These are phyloP conservation scores for Teunomyces stri DNA, from an alignment of 805 yeast genomes.

Conservation along the genomic window DNA sequence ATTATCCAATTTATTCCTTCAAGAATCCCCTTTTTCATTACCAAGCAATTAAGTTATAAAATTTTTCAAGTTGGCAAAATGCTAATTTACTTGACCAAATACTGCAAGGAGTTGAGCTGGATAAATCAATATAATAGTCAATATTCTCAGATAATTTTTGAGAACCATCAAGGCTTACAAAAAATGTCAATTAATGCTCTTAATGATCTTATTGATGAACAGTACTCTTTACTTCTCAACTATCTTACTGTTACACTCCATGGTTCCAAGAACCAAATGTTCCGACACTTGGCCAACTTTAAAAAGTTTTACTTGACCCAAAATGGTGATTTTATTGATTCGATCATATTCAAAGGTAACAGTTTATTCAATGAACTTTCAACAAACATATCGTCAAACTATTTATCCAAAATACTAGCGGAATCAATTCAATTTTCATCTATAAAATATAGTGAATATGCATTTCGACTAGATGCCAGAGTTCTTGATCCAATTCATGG, in stretches of 20 bases:
- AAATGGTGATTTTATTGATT: constrained; percentile 78
- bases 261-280: constrained; percentile 43
- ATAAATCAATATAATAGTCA: constrained; percentile 40
- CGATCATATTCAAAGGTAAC: constrained; percentile 55
- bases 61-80: constrained; percentile 73
- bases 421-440: constrained; percentile 62
- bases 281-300: constrained; percentile 56
- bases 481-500: constrained; percentile 70
- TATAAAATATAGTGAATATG: constrained; percentile 38
- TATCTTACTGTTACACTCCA: constrained; percentile 51
- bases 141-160: constrained; percentile 30
- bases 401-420: constrained; percentile 60
- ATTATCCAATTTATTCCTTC: constrained; percentile 29
- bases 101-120: constrained; percentile 72
- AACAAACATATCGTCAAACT: constrained; percentile 58
- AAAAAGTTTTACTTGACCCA: constrained; percentile 68
- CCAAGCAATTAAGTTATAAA: constrained; percentile 35
- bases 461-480: constrained; percentile 74
- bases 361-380: constrained; percentile 60
- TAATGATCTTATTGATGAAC: constrained; percentile 34
- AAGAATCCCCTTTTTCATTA: constrained; percentile 49
- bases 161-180: constrained; percentile 30
- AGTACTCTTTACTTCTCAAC: constrained; percentile 52
- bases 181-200: constrained; percentile 33
- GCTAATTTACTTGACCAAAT: constrained; percentile 56